A percentile compares a stretch with the other conserved stretches of the same genome.
Evolutionary conservation across 768 basidiomycete species (phyloP).

Genomic region (Boletus huronensis): DNA sequence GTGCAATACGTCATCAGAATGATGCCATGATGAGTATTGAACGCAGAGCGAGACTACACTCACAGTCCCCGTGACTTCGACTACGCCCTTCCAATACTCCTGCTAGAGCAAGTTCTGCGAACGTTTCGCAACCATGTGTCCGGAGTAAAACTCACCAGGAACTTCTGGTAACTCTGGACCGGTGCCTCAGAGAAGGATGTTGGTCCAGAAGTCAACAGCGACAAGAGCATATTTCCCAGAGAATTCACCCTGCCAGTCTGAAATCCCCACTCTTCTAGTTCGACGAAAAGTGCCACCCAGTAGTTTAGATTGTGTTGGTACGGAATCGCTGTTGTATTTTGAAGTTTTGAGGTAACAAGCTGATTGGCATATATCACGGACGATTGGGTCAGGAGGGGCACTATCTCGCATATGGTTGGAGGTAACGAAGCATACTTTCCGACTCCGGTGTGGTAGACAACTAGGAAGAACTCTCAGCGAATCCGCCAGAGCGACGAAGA

Average conservation of each 20-base stretch:
- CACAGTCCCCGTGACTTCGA: not conserved
- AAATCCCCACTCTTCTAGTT: not conserved
- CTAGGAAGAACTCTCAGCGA: not conserved
- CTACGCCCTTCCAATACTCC: not conserved
- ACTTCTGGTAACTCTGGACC: not conserved
- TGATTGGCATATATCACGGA: not conserved
- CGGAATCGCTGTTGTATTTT: not conserved
- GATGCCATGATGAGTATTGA: not conserved
- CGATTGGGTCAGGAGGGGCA: not conserved
- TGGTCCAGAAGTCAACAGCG: not conserved
- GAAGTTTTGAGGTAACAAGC: not conserved
- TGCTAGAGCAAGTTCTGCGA: not conserved
- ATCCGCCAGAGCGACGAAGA: not conserved
- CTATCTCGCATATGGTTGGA: conserved; percentile 7
- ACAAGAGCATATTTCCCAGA: conserved; percentile 1
- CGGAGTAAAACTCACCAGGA: not conserved
- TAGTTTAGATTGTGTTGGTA: not conserved
- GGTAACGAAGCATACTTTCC: not conserved
- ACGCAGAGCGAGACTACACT: not conserved
- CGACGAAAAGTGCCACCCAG: not conserved
- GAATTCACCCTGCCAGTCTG: not conserved
- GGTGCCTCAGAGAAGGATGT: not conserved
- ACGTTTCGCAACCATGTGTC: too few species aligned
- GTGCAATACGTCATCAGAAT: not conserved
- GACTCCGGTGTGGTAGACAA: not conserved